A percentile compares a stretch with the other conserved stretches of the same genome.
These are phyloP conservation scores for Kodamaea alishanica DNA, from an alignment of 1,139 yeast species.

Conservation along the genomic window DNA sequence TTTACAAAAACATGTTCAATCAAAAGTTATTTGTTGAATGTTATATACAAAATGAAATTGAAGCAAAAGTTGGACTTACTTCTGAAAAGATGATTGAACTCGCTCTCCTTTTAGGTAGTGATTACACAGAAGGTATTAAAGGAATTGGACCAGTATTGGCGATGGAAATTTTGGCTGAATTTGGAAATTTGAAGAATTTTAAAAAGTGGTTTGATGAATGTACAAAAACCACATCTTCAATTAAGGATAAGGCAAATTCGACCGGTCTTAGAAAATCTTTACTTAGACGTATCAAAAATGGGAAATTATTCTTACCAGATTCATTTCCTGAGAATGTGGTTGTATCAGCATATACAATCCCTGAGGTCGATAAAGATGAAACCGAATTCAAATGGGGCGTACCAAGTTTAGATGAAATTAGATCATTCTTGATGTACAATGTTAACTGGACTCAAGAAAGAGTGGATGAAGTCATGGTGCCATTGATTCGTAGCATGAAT, in stretches of 20 bases:
- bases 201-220: conserved; percentile 40
- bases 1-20: conserved; percentile 92
- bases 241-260: conserved; percentile 17
- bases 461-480: conserved; percentile 85
- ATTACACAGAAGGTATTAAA: conserved; percentile 86
- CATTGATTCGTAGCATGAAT: conserved; percentile 78
- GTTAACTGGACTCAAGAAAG: conserved; percentile 81
- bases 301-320: conserved; percentile 59
- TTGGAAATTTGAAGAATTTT: conserved; percentile 41
- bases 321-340: conserved; percentile 72
- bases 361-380: conserved; percentile 79
- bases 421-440: conserved; percentile 63
- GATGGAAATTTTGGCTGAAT: conserved; percentile 89
- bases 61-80: conserved; percentile 59
- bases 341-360: conserved; percentile 66
- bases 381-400: conserved; percentile 86
- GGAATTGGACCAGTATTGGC: conserved; percentile 94
- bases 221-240: conserved; percentile 16
- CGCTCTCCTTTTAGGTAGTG: conserved; percentile 85
- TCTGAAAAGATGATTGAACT: conserved; percentile 66
- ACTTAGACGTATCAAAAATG: conserved; percentile 51
- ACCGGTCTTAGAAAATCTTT: conserved; percentile 45
- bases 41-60: conserved; percentile 61
- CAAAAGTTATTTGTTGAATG: conserved; percentile 91
- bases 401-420: conserved; percentile 77